Evolutionary conservation across 176 grass and related monocot genomes (phyloP), one percentile per base, ranked within the genome.

Genomic region (Canna indica): DNA sequence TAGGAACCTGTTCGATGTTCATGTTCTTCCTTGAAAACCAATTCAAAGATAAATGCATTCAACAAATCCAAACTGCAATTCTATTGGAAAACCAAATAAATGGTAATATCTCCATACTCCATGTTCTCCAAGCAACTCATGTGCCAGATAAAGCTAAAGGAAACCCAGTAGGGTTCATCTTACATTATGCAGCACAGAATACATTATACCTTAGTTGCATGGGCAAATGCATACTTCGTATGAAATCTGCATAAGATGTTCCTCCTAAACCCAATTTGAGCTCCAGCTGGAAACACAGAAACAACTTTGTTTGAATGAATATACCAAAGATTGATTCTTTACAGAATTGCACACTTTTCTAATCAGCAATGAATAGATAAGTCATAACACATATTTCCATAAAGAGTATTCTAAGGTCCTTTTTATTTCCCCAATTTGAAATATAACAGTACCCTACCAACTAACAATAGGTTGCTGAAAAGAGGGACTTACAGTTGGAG

Each of bases 211-310:
- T 99, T 52, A 99, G 75, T 81, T 99, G 94, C 94, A 93, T 99
- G 1, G 94, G 94, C 75, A 99, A 78, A 87, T 93, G 94, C 74
- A 99, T 65, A 17, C 67, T 88, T 41, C 42, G 80, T 64, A 99
- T 99, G 59, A 99, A 99, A 47, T 99, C 94, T 64, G 75, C 86
- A 74, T 99, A 99, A 70, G 89, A 90, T 70, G 94, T 99, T 39
- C 94, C 94, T 47, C 94, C 94, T 72, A 93, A 0, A 74, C 94
- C 94, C 29, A 99, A 86, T 81, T 85, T 99, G 89, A 99, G 94
- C 80, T 99, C 94, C 56, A 99, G 82, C 94, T 99, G 84, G 58
- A 83, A 83, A 75, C 24, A 13, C 31, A 62, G 28, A 62, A 31
- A 32, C 11, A 62, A 3, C 15, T 15, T 15, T 17, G 13, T 32